Evolutionary conservation across 1,284 basidiomycete species (phyloP).

Genomic region (Peniophora sp.): DNA sequence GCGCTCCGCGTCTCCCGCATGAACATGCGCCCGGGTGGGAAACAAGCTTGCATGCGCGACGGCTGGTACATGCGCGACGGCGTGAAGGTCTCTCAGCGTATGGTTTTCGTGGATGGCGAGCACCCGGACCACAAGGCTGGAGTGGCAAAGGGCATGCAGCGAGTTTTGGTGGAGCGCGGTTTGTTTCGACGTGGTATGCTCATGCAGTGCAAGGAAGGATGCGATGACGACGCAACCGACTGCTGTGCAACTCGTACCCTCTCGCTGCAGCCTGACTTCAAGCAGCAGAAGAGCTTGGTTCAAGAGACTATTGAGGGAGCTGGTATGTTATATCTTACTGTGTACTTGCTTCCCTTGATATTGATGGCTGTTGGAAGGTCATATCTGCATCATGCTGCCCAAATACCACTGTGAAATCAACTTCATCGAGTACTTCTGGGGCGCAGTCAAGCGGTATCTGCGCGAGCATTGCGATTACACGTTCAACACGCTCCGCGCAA

Average conservation of each 20-base stretch:
- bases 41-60: conserved; percentile 23
- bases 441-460: conserved; percentile 19
- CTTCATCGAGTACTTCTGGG: conserved; percentile 27
- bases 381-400: conserved; percentile 21
- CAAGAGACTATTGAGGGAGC: conserved; percentile 20
- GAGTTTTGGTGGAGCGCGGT: conserved; percentile 24
- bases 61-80: conserved; percentile 23
- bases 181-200: conserved; percentile 14
- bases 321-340: not conserved
- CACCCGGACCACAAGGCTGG: conserved; percentile 20
- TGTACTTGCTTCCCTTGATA: not conserved
- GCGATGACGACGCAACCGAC: conserved; percentile 5
- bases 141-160: conserved; percentile 25
- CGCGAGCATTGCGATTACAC: conserved; percentile 18
- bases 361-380: conserved; percentile 9
- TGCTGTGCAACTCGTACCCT: conserved; percentile 19
- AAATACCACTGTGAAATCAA: conserved; percentile 30
- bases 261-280: conserved; percentile 16
- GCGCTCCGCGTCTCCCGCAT: conserved; percentile 24
- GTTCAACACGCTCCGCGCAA: conserved; percentile 15
- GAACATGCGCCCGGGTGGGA: conserved; percentile 30
- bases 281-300: conserved; percentile 15
- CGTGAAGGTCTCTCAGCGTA: conserved; percentile 19
- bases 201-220: conserved; percentile 18
- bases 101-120: conserved; percentile 17